Evolutionary conservation across 2,329 filamentous ascomycete species (phyloP).

Genomic region (Penicillium polonicum): DNA sequence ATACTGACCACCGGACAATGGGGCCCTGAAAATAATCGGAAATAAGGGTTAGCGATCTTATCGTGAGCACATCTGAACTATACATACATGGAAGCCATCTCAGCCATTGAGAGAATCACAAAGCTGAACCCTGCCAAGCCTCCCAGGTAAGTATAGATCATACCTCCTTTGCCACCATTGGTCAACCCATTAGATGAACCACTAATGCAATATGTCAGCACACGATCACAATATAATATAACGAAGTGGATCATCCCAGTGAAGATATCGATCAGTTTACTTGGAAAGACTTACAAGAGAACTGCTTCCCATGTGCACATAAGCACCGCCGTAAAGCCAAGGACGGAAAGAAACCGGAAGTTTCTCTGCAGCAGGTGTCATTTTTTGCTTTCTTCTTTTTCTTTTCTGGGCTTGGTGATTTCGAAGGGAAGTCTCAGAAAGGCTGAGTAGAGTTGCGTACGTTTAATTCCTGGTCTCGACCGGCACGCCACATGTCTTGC

Average conservation of each 20-base stretch:
- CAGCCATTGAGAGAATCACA: neutral
- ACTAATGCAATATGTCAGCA: neutral
- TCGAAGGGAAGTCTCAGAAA: neutral
- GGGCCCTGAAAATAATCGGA: neutral
- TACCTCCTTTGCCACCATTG: neutral
- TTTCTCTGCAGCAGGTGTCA: neutral
- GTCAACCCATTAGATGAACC: neutral
- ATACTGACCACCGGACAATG: neutral
- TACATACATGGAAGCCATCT: neutral
- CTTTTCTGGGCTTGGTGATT: neutral
- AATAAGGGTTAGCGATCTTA: neutral
- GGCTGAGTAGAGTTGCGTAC: neutral
- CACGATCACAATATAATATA: neutral
- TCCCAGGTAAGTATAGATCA: neutral
- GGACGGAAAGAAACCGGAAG: neutral
- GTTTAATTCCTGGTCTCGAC: neutral
- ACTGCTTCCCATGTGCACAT: conserved; percentile 1
- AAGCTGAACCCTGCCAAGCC: neutral
- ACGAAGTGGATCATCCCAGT: neutral
- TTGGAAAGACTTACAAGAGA: neutral
- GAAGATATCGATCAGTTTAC: neutral
- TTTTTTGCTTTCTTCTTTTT: neutral
- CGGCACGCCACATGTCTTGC: neutral
- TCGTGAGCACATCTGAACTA: neutral
- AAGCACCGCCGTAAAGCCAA: neutral